Evolutionary conservation across 306 rosid species (phyloP).

Genomic region (Mimosa pudica): DNA sequence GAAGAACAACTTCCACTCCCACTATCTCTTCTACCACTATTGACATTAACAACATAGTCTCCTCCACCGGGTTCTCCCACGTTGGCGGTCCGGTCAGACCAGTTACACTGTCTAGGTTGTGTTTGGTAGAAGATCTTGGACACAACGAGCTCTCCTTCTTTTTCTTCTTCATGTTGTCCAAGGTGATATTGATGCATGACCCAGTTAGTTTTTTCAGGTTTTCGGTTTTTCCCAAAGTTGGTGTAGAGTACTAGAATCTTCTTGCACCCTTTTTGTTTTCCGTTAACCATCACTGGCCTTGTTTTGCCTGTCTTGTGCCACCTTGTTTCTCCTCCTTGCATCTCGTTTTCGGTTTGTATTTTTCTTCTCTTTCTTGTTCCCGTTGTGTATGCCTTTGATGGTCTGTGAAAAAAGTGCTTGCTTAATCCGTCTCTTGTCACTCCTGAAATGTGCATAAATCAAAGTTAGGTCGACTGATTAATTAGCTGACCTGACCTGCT

Average conservation of each 20-base stretch:
- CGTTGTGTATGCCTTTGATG: constrained; percentile 81
- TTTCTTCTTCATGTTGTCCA: constrained; percentile 81
- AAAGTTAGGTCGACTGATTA: constrained; percentile 7
- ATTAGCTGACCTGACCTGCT: background rate
- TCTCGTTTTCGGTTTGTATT: constrained; percentile 72
- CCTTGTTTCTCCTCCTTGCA: constrained; percentile 77
- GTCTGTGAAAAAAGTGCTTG: constrained; percentile 80
- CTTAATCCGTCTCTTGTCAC: constrained; percentile 80
- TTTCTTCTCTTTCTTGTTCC: constrained; percentile 84
- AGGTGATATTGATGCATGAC: constrained; percentile 89
- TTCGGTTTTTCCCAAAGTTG: constrained; percentile 74
- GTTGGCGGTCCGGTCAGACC: constrained; percentile 54
- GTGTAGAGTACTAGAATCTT: constrained; percentile 77
- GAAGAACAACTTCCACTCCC: constrained; percentile 69
- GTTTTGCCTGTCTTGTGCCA: constrained; percentile 93
- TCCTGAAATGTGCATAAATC: constrained; percentile 41
- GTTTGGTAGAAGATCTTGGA: constrained; percentile 85
- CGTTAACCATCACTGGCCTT: constrained; percentile 80
- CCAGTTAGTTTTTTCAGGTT: constrained; percentile 86
- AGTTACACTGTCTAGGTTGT: constrained; percentile 77
- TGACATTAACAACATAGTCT: constrained; percentile 1
- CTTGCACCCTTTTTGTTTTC: constrained; percentile 84
- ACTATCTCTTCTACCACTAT: constrained; percentile 50
- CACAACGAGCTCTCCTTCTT: constrained; percentile 81
- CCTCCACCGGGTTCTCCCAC: constrained; percentile 6